Percentiles rank a stretch among this genome's conserved stretches.
These are phyloP conservation scores for Ascochyta rabiei DNA, from an alignment of 2,329 filamentous ascomycete species.

Conservation along the genomic window DNA sequence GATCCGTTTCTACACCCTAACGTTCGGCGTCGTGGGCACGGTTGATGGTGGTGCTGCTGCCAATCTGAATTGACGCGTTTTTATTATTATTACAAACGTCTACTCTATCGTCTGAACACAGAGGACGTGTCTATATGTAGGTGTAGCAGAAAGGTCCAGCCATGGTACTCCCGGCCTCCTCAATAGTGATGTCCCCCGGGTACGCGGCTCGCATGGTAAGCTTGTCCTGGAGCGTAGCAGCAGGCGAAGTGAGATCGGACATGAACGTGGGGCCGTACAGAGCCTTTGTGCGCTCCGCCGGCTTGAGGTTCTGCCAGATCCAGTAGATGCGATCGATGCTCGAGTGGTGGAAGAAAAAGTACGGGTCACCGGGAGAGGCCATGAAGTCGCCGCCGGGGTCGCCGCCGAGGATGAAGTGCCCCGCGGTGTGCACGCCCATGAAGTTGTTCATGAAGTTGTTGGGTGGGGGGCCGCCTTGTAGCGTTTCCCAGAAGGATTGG, in stretches of 20 bases:
- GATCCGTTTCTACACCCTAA: no score
- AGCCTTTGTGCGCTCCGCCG: slow-evolving; percentile 43
- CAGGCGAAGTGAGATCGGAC: slow-evolving; percentile 50
- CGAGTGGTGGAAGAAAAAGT: slow-evolving; percentile 56
- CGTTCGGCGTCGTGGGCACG: no score
- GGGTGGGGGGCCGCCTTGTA: slow-evolving; percentile 43
- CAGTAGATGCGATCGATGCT: slow-evolving; percentile 55
- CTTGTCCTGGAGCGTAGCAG: slow-evolving; percentile 52
- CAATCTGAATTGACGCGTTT: no score
- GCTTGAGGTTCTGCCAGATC: slow-evolving; percentile 57
- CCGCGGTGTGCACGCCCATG: slow-evolving; percentile 54
- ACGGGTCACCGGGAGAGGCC: slow-evolving; percentile 54
- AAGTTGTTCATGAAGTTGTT: slow-evolving; percentile 43
- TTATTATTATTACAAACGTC: no score
- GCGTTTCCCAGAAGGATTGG: slow-evolving; percentile 41
- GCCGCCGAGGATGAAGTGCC: slow-evolving; percentile 55
- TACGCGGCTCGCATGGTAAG: slow-evolving; percentile 49
- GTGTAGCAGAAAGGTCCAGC: slow-evolving; percentile 55
- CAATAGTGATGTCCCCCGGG: slow-evolving; percentile 42
- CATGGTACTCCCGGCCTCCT: slow-evolving; percentile 52
- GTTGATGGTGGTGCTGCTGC: no score
- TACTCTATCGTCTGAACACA: no score
- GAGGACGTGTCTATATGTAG: slow-evolving; percentile 40
- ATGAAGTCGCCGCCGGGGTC: slow-evolving; percentile 56
- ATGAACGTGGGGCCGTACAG: slow-evolving; percentile 52